These are phyloP conservation scores for Phaeosphaeriaceae sp. DNA, from an alignment of 2,329 filamentous ascomycete species.

Conservation along the genomic window DNA sequence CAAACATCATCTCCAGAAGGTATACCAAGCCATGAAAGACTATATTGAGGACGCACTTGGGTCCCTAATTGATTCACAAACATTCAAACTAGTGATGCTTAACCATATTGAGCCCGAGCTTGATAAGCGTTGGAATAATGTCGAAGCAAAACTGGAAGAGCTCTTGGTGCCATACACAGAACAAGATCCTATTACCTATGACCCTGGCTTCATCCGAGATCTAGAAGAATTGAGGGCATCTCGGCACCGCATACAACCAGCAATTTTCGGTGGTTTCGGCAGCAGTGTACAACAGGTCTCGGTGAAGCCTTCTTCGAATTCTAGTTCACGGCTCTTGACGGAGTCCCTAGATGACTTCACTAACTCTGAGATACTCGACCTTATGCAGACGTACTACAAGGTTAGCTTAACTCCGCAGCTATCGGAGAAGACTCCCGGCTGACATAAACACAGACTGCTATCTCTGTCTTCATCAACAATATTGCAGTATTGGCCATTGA, in stretches of 20 bases:
- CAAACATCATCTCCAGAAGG: constrained; percentile 18
- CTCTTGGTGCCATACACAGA: constrained; percentile 26
- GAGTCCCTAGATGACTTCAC: constrained; percentile 31
- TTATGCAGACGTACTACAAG: constrained; percentile 37
- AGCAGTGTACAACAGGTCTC: neutral
- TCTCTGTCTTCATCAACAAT: constrained; percentile 36
- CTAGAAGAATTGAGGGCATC: constrained; percentile 18
- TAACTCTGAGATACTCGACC: constrained; percentile 32
- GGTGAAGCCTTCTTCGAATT: neutral
- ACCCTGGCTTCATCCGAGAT: constrained; percentile 26
- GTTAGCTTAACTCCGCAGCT: constrained; percentile 1
- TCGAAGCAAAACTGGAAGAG: constrained; percentile 30
- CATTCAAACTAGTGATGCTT: constrained; percentile 18
- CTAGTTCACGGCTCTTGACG: constrained; percentile 17
- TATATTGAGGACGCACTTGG: constrained; percentile 24
- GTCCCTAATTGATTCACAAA: constrained; percentile 24
- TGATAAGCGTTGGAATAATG: constrained; percentile 12
- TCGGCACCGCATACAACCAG: constrained; percentile 4
- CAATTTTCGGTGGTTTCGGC: neutral
- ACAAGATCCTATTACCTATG: constrained; percentile 29
- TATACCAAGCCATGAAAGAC: constrained; percentile 22
- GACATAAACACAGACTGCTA: constrained; percentile 21
- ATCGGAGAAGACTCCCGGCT: constrained; percentile 2
- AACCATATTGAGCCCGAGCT: constrained; percentile 27
- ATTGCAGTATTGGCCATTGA: constrained; percentile 34